Conservation (phyloP, 2,329 filamentous ascomycete genomes). For the Colletotrichum kahawae region DNA sequence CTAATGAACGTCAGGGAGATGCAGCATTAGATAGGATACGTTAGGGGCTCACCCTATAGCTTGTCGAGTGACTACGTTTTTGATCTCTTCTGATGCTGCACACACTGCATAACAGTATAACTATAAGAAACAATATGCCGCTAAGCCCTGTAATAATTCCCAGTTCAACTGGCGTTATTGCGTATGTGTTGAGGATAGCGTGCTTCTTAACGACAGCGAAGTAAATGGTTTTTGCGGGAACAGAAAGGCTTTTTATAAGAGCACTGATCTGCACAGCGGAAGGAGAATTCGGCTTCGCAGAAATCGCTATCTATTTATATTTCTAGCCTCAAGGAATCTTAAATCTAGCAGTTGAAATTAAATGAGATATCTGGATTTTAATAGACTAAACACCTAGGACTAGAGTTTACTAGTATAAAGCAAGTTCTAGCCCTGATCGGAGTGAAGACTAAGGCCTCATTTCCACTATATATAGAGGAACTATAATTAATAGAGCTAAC, state of each 20-base stretch:
- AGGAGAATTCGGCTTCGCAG: background rate
- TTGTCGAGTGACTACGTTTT: background rate
- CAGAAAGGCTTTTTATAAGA: background rate
- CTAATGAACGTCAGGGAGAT: background rate
- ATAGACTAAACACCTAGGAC: background rate
- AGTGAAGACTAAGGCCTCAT: background rate
- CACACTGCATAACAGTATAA: background rate
- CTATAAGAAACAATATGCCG: background rate
- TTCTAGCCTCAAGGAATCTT: background rate
- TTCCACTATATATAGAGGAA: background rate
- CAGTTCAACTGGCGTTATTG: background rate
- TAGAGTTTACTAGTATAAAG: background rate
- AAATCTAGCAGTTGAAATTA: background rate
- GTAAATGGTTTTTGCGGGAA: background rate
- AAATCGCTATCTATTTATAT: background rate
- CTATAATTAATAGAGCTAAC: background rate
- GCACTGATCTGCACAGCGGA: background rate
- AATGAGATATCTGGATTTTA: background rate
- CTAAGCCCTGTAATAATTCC: background rate
- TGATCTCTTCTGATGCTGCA: background rate
- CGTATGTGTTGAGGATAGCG: background rate
- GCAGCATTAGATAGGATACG: background rate
- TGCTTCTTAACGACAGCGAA: background rate
- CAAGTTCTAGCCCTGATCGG: background rate
- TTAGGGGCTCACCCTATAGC: background rate